Percentiles rank a stretch among this genome's conserved stretches.
Conservation (phyloP, 352 stramenopile species). For the Hyaloperonospora brassicae region DNA sequence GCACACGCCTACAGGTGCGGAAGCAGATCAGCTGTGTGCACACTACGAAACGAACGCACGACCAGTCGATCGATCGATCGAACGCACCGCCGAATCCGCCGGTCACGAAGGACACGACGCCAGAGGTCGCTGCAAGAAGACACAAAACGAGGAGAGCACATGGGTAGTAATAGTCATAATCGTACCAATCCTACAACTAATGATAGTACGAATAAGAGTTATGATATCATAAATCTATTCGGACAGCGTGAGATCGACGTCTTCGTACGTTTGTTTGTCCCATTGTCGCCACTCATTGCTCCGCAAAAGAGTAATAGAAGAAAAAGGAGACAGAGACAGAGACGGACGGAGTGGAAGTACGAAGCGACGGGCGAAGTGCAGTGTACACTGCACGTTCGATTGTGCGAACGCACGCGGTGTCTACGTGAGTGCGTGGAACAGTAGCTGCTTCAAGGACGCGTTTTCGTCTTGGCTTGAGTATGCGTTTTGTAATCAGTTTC, state of each 20-base stretch:
- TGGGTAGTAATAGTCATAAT: no score
- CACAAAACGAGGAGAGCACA: not conserved
- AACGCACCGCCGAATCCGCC: conserved; percentile 86
- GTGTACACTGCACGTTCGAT: conserved; percentile 26
- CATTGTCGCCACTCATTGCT: conserved; percentile 29
- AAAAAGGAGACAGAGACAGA: no score
- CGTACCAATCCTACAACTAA: no score
- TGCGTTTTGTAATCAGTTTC: no score
- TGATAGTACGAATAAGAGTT: no score
- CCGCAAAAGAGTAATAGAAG: no score
- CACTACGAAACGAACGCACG: not conserved
- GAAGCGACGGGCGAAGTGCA: no score
- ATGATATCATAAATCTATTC: not conserved
- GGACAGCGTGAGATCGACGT: not conserved
- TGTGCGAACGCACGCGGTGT: conserved; percentile 29
- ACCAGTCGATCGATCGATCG: not conserved
- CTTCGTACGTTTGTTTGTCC: conserved; percentile 31
- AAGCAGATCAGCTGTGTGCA: not conserved
- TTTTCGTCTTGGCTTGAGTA: no score
- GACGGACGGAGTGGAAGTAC: no score
- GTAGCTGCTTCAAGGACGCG: no score
- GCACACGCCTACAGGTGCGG: conserved; percentile 59
- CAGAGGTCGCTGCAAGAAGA: conserved; percentile 50
- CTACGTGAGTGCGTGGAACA: conserved; percentile 17
- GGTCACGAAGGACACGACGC: conserved; percentile 90